These are phyloP conservation scores for Leccinum ochraceum DNA, from an alignment of 768 basidiomycete genomes.

Conservation along the genomic window DNA sequence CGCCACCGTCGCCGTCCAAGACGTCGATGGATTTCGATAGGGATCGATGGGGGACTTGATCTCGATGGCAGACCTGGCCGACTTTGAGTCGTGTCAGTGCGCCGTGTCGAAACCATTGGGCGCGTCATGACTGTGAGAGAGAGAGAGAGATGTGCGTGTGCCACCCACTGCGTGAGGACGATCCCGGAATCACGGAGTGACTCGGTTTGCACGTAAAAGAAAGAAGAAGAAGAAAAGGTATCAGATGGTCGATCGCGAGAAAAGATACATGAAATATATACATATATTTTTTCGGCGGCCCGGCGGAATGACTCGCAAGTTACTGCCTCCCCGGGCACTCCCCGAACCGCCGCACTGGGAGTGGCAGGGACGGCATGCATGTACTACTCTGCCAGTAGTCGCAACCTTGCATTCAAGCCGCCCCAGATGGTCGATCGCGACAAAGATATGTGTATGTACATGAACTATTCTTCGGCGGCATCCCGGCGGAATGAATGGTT, in stretches of 20 bases:
- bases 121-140: too few species aligned
- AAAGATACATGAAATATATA: neutral
- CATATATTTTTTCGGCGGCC: neutral
- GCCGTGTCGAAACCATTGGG: neutral
- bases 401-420: conserved; percentile 7
- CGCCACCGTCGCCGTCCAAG: too few species aligned
- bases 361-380: too few species aligned
- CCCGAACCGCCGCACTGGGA: too few species aligned
- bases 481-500: neutral
- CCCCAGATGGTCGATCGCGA: neutral
- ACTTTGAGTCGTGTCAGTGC: too few species aligned
- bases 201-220: neutral
- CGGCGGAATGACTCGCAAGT: too few species aligned
- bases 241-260: neutral
- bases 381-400: neutral
- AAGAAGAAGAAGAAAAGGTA: neutral
- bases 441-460: too few species aligned
- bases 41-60: neutral
- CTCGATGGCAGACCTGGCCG: neutral
- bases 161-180: too few species aligned
- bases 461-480: too few species aligned
- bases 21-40: too few species aligned
- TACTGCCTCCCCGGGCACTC: too few species aligned
- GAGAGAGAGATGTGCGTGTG: neutral
- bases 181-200: too few species aligned